Evolutionary conservation across 2,329 filamentous ascomycete genomes (phyloP).

Genomic region (Fusarium siculi): DNA sequence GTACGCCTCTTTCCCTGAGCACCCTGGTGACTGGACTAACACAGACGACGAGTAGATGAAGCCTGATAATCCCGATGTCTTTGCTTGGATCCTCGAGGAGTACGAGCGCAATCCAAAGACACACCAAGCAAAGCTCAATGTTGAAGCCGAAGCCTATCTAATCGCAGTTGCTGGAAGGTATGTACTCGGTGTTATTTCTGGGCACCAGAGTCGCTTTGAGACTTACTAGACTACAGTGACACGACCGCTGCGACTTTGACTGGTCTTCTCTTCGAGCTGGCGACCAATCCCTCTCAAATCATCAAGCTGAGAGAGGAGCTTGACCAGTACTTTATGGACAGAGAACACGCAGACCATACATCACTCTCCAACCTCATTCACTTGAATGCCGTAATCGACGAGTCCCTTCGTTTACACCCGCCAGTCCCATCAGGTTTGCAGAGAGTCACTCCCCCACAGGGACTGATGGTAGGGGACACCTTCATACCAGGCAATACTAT

Average conservation of each 20-base stretch:
- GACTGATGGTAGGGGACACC: conserved; percentile 38
- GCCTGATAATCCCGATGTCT: conserved; percentile 44
- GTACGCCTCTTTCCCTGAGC: neutral
- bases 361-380: conserved; percentile 41
- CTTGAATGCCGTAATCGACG: conserved; percentile 53
- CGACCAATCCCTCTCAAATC: conserved; percentile 42
- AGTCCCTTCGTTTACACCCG: conserved; percentile 52
- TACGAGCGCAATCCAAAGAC: conserved; percentile 32
- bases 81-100: conserved; percentile 47
- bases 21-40: neutral
- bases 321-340: conserved; percentile 25
- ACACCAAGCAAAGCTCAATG: conserved; percentile 37
- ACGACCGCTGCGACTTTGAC: conserved; percentile 51
- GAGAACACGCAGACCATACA: conserved; percentile 22
- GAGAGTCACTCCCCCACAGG: conserved; percentile 52
- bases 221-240: conserved; percentile 40
- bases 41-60: neutral
- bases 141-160: conserved; percentile 45
- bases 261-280: conserved; percentile 50
- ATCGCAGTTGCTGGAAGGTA: conserved; percentile 49
- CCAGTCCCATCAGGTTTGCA: conserved; percentile 50
- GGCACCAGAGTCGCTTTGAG: neutral
- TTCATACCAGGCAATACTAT: conserved; percentile 34
- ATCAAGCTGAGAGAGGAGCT: conserved; percentile 51
- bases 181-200: neutral